Conservation (phyloP, 2,329 filamentous ascomycete species). For the Pseudocercospora fijiensis region DNA sequence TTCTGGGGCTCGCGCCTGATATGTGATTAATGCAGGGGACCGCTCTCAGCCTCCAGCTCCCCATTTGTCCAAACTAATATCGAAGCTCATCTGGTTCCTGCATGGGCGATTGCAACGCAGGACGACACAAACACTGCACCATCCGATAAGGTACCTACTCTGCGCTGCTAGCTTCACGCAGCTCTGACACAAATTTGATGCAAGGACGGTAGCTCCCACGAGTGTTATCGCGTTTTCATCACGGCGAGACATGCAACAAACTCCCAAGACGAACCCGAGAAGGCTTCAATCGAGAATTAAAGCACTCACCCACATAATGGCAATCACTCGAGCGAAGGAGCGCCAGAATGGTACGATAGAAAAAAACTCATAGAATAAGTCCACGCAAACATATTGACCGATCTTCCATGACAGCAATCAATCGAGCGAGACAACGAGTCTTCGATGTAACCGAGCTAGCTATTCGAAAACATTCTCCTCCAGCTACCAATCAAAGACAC, state of each 20-base stretch:
- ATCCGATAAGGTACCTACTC: too few species aligned
- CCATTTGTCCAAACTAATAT: background rate
- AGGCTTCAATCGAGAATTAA: too few species aligned
- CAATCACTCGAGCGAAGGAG: background rate
- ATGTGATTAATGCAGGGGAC: background rate
- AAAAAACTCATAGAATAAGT: background rate
- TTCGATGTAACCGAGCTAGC: constrained; percentile 13
- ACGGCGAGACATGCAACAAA: background rate
- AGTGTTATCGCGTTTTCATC: too few species aligned
- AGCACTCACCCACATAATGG: too few species aligned
- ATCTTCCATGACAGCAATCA: background rate
- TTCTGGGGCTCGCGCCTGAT: background rate
- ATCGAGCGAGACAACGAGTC: background rate
- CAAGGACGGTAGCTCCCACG: too few species aligned
- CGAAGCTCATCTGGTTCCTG: background rate
- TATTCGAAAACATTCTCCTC: constrained; percentile 15
- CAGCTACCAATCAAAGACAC: constrained; percentile 15
- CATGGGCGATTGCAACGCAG: too few species aligned
- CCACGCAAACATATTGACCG: background rate
- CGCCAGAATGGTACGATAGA: background rate
- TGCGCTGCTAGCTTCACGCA: background rate
- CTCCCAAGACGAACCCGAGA: background rate
- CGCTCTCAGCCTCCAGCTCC: background rate
- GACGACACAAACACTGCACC: too few species aligned
- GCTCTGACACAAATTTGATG: background rate